phyloP scores from a whole-genome alignment of 805 yeast species.

The Yamadazyma scolyti region DNA sequence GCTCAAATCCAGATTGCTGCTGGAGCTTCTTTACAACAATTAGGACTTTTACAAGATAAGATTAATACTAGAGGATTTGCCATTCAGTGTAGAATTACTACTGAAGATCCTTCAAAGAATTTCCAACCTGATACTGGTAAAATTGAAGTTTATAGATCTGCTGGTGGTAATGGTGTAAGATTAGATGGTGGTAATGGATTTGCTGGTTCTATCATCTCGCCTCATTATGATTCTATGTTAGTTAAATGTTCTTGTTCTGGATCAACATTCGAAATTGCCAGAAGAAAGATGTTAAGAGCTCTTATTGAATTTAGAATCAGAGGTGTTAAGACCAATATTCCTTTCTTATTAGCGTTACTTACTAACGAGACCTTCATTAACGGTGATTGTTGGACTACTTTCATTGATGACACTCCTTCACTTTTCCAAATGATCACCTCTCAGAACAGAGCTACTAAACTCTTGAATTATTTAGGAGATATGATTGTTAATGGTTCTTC shows the following conservation, averaged over 20 bases:
- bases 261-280: slow-evolving; percentile 90
- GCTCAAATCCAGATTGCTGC: slow-evolving; percentile 99
- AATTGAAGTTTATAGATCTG: slow-evolving; percentile 94
- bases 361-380: slow-evolving; percentile 83
- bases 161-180: slow-evolving; percentile 99
- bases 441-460: slow-evolving; percentile 94
- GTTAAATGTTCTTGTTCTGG: slow-evolving; percentile 98
- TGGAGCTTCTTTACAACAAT: slow-evolving; percentile 88
- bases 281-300: slow-evolving; percentile 97
- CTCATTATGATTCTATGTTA: slow-evolving; percentile 97
- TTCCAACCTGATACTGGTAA: slow-evolving; percentile 99
- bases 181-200: slow-evolving; percentile 98
- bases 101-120: slow-evolving; percentile 94
- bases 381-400: slow-evolving; percentile 97
- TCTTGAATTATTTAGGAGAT: slow-evolving; percentile 88
- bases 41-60: slow-evolving; percentile 90
- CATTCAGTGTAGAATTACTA: slow-evolving; percentile 97
- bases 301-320: slow-evolving; percentile 96
- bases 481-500: slow-evolving; percentile 94
- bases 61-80: slow-evolving; percentile 97
- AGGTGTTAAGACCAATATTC: slow-evolving; percentile 98
- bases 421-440: slow-evolving; percentile 92
- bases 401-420: slow-evolving; percentile 96
- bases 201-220: slow-evolving; percentile 94
- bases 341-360: slow-evolving; percentile 85